These are phyloP conservation scores for Spatholobus suberectus DNA, from an alignment of 306 rosid genomes.

Conservation along the genomic window DNA sequence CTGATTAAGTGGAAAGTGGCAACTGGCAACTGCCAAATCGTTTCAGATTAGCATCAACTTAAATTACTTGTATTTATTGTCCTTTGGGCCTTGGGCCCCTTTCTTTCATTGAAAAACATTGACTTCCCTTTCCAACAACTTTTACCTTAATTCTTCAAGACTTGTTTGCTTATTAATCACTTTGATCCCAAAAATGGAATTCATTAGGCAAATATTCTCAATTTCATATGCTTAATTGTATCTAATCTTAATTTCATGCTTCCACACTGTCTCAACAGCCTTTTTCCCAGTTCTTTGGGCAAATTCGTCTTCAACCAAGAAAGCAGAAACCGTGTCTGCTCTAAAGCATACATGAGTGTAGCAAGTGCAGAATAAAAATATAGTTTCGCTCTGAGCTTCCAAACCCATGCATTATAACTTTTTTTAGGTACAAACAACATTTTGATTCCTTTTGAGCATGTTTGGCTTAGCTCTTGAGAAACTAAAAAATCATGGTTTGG, in stretches of 20 bases:
- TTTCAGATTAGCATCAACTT: not conserved
- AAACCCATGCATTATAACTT: not conserved
- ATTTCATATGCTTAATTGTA: not conserved
- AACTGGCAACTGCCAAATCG: too few species aligned
- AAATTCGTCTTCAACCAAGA: not conserved
- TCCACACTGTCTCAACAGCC: not conserved
- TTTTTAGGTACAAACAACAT: not conserved
- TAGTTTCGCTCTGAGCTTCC: not conserved
- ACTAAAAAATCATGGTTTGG: not conserved
- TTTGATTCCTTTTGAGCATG: not conserved
- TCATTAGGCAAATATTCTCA: not conserved
- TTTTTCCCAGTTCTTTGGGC: not conserved
- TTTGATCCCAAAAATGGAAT: not conserved
- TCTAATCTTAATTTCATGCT: not conserved
- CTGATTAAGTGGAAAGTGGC: not conserved
- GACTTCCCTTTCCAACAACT: not conserved
- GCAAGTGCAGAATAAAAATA: not conserved
- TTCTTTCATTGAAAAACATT: not conserved
- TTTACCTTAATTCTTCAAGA: not conserved
- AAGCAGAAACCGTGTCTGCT: not conserved
- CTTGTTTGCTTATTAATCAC: not conserved
- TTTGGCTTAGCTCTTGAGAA: not conserved
- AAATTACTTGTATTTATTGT: not conserved
- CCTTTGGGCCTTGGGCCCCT: not conserved
- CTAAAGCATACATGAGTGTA: not conserved